A percentile compares a stretch with the other conserved stretches of the same genome.
Evolutionary conservation across 306 rosid genomes (phyloP).

Genomic region (Macrotyloma uniflorum): DNA sequence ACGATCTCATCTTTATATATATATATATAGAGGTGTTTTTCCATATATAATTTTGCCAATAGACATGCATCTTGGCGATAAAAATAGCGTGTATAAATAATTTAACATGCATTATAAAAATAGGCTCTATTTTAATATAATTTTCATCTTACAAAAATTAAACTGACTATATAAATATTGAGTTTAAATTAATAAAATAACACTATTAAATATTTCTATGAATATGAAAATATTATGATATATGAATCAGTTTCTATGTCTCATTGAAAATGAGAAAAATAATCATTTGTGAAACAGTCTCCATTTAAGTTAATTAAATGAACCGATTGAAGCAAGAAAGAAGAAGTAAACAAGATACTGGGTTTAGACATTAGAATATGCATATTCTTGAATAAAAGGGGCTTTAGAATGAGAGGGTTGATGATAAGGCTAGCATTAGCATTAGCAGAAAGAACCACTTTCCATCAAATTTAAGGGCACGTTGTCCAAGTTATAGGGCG

Average conservation of each 20-base stretch:
- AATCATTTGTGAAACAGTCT: slow-evolving; percentile 1
- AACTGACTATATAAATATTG: background rate
- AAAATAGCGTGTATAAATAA: no score
- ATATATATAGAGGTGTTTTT: no score
- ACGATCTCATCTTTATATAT: no score
- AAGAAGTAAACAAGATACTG: background rate
- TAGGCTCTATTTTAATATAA: no score
- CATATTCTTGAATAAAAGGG: background rate
- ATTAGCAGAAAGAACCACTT: slow-evolving; percentile 28
- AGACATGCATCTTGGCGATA: no score
- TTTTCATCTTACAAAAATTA: no score
- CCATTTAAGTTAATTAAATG: background rate
- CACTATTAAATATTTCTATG: background rate
- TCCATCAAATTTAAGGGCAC: slow-evolving; percentile 21
- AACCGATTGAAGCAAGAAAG: slow-evolving; percentile 20
- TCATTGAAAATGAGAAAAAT: slow-evolving; percentile 1
- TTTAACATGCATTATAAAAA: background rate
- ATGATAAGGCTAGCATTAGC: background rate
- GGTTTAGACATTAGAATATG: background rate
- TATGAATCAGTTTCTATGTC: no score
- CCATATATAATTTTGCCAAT: no score
- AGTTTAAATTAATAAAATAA: background rate
- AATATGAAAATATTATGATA: no score
- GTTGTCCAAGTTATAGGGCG: slow-evolving; percentile 3
- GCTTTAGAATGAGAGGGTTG: background rate